Percentiles rank a stretch among this genome's conserved stretches.
Evolutionary conservation across 2,329 filamentous ascomycete genomes (phyloP).

Genomic region (Verticillium zaregamsianum): DNA sequence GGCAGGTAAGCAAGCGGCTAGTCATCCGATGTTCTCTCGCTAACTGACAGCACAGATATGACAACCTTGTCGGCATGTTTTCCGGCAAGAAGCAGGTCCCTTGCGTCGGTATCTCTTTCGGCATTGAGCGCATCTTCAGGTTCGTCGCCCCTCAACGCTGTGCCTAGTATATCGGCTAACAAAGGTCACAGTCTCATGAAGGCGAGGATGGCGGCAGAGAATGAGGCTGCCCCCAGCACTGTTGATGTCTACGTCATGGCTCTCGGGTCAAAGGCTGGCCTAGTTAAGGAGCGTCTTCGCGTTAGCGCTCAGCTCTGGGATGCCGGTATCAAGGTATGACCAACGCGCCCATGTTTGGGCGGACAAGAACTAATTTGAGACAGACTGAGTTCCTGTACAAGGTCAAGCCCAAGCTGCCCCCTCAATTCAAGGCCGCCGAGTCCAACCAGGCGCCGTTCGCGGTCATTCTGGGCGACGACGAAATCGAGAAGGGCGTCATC

Average conservation of each 20-base stretch:
- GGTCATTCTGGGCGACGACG: conserved; percentile 87
- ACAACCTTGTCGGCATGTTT: conserved; percentile 94
- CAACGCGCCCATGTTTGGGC: background rate
- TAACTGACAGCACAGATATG: conserved; percentile 58
- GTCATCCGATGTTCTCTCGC: conserved; percentile 13
- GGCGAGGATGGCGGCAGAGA: conserved; percentile 63
- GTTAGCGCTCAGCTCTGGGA: conserved; percentile 77
- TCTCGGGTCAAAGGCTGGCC: conserved; percentile 78
- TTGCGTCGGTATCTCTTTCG: conserved; percentile 81
- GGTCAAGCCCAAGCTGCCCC: conserved; percentile 80
- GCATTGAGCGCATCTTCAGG: conserved; percentile 85
- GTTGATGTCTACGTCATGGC: conserved; percentile 95
- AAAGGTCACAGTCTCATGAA: conserved; percentile 67
- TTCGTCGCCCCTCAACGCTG: conserved; percentile 46
- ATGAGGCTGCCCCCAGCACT: conserved; percentile 48
- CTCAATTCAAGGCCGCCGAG: conserved; percentile 91
- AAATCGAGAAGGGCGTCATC: conserved; percentile 77
- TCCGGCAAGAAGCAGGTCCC: conserved; percentile 79
- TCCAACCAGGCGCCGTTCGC: conserved; percentile 74
- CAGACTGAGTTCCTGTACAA: conserved; percentile 85
- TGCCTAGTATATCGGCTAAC: background rate
- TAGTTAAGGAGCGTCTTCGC: conserved; percentile 79
- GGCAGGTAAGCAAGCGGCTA: conserved; percentile 42
- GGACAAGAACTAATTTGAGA: background rate
- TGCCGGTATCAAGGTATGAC: conserved; percentile 71